A percentile compares a stretch with the other conserved stretches of the same genome.
These are phyloP conservation scores for Copromyces sp. DNA, from an alignment of 495 filamentous ascomycete species.

Conservation along the genomic window DNA sequence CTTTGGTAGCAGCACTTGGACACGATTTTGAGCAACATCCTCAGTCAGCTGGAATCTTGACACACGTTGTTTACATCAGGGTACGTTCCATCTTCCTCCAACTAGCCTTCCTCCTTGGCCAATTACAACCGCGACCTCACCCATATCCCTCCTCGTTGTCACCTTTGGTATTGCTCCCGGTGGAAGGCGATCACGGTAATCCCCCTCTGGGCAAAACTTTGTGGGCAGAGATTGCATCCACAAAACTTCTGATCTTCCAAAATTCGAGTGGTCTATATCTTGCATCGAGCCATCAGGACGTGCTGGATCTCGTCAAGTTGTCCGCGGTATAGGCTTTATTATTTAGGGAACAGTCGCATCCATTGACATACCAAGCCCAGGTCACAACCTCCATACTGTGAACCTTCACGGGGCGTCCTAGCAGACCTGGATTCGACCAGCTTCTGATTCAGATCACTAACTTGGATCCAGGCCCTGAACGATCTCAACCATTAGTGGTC, in stretches of 20 bases:
- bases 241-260: not conserved
- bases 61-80: not conserved
- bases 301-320: not conserved
- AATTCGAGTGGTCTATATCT: not conserved
- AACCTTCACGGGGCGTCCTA: not conserved
- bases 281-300: not conserved
- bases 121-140: not conserved
- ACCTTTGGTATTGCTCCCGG: not conserved
- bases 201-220: not conserved
- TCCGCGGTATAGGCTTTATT: not conserved
- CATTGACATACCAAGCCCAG: not conserved
- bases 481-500: not conserved
- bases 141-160: not conserved
- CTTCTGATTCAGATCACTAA: not conserved
- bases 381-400: not conserved
- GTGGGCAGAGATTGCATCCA: not conserved
- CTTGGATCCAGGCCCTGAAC: not conserved
- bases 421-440: not conserved
- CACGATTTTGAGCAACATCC: not conserved
- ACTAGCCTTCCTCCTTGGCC: not conserved
- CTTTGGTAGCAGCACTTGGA: not conserved
- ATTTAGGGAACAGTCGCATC: not conserved
- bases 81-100: not conserved
- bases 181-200: not conserved
- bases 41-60: not conserved